Percentiles rank a stretch among this genome's conserved stretches.
These are phyloP conservation scores for Cucurbita maxima DNA, from an alignment of 306 rosid genomes.

Conservation along the genomic window DNA sequence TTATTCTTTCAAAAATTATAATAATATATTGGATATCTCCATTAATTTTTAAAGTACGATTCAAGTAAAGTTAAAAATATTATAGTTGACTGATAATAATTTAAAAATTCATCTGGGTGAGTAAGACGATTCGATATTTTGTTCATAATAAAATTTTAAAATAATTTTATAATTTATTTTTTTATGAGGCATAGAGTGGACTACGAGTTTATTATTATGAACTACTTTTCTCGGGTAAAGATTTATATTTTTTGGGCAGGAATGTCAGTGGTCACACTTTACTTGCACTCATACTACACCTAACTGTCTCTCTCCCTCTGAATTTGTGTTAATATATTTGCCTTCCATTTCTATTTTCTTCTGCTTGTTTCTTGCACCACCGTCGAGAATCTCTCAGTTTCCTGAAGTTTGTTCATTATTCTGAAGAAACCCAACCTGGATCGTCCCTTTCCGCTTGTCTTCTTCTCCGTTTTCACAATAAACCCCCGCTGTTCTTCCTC, in stretches of 20 bases:
- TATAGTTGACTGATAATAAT: no score
- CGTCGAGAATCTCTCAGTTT: slow-evolving; percentile 22
- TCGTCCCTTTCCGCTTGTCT: slow-evolving; percentile 40
- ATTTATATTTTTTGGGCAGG: not conserved
- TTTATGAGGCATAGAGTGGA: not conserved
- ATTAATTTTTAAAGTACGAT: no score
- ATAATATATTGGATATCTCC: no score
- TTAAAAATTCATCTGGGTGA: no score
- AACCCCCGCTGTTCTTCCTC: slow-evolving; percentile 7
- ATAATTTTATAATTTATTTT: no score
- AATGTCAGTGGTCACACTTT: slow-evolving; percentile 11
- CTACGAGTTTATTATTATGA: not conserved
- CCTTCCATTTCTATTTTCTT: slow-evolving; percentile 30
- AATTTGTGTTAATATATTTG: slow-evolving; percentile 27
- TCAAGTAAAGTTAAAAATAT: no score
- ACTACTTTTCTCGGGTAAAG: not conserved
- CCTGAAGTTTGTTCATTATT: slow-evolving; percentile 15
- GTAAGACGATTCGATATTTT: no score
- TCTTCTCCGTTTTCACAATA: slow-evolving; percentile 41
- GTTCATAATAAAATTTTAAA: no score
- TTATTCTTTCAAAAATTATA: no score
- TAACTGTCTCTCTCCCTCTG: slow-evolving; percentile 10
- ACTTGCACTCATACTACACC: not conserved
- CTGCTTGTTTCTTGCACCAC: slow-evolving; percentile 30
- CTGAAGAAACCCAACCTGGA: slow-evolving; percentile 16